These are phyloP conservation scores for Wallacemonas sp. DNA, from an alignment of 208 protist genomes.

Conservation along the genomic window DNA sequence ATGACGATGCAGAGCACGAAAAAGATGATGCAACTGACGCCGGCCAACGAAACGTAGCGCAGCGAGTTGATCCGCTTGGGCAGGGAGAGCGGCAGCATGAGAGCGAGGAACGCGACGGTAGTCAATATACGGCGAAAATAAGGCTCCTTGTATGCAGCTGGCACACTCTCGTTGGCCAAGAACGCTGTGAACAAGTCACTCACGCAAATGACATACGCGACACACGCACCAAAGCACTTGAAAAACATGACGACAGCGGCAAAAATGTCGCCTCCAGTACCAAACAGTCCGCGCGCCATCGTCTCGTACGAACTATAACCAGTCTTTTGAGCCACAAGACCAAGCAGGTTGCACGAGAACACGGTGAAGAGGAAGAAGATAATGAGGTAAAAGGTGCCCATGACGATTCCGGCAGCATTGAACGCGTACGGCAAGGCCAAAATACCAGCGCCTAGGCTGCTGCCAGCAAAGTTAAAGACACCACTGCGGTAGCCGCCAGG, in stretches of 20 bases:
- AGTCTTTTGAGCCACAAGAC: constrained; percentile 44
- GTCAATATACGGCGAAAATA: constrained; percentile 43
- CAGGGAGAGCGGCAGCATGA: constrained; percentile 78
- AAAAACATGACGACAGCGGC: constrained; percentile 65
- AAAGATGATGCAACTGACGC: constrained; percentile 62
- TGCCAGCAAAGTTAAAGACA: constrained; percentile 69
- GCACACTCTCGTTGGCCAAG: constrained; percentile 34
- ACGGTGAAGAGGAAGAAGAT: constrained; percentile 67
- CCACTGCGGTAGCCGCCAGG: constrained; percentile 44
- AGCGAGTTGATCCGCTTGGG: constrained; percentile 77
- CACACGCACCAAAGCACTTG: constrained; percentile 74
- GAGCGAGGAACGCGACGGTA: constrained; percentile 43
- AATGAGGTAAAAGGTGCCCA: constrained; percentile 65
- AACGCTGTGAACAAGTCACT: constrained; percentile 53
- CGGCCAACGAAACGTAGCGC: constrained; percentile 69
- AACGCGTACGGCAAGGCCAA: constrained; percentile 69
- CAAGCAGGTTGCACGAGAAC: constrained; percentile 64
- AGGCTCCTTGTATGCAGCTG: constrained; percentile 24
- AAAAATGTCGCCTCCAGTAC: constrained; percentile 53
- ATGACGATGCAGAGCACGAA: constrained; percentile 67
- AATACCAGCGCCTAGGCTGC: constrained; percentile 70
- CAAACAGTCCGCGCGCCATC: constrained; percentile 51
- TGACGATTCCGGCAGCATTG: constrained; percentile 45
- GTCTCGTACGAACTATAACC: constrained; percentile 65
- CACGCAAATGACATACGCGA: constrained; percentile 75